phyloP scores from a whole-genome alignment of 169 alveolate species.

The Fabrea salina region DNA sequence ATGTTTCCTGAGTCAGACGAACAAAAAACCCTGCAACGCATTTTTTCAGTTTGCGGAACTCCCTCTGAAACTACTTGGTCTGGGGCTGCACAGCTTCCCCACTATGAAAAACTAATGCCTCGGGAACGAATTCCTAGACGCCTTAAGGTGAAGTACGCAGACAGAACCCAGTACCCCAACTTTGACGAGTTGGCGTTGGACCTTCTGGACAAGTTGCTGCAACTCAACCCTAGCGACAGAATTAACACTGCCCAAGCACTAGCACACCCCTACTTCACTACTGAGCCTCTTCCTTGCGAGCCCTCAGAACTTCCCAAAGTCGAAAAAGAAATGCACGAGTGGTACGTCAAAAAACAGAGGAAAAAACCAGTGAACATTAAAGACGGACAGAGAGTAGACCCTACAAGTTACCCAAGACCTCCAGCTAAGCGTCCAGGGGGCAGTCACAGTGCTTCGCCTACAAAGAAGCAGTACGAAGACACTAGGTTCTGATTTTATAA shows the following conservation, averaged over 20 bases:
- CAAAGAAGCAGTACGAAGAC: too few species aligned
- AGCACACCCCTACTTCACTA: conserved; percentile 69
- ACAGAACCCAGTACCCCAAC: conserved; percentile 34
- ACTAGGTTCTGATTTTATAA: too few species aligned
- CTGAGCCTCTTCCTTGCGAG: conserved; percentile 44
- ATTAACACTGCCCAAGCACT: conserved; percentile 68
- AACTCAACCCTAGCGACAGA: conserved; percentile 63
- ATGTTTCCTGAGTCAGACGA: conserved; percentile 89
- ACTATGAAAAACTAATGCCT: conserved; percentile 30
- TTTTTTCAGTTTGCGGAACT: conserved; percentile 78
- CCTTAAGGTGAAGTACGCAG: conserved; percentile 39
- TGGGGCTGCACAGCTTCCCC: conserved; percentile 42
- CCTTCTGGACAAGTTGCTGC: conserved; percentile 59
- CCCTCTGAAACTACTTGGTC: conserved; percentile 51
- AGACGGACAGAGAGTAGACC: conserved; percentile 1
- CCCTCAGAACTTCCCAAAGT: conserved; percentile 49
- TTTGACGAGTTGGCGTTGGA: conserved; percentile 61
- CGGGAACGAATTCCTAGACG: conserved; percentile 38
- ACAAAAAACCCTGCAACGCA: conserved; percentile 78
- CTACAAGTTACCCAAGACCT: background rate
- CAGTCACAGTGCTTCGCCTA: background rate
- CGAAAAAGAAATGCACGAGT: conserved; percentile 25
- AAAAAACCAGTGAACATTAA: background rate
- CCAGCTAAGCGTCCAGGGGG: conserved; percentile 13
- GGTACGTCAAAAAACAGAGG: conserved; percentile 1